phyloP scores from a whole-genome alignment of 1,284 basidiomycete genomes.

The Boletellus deceptivus region DNA sequence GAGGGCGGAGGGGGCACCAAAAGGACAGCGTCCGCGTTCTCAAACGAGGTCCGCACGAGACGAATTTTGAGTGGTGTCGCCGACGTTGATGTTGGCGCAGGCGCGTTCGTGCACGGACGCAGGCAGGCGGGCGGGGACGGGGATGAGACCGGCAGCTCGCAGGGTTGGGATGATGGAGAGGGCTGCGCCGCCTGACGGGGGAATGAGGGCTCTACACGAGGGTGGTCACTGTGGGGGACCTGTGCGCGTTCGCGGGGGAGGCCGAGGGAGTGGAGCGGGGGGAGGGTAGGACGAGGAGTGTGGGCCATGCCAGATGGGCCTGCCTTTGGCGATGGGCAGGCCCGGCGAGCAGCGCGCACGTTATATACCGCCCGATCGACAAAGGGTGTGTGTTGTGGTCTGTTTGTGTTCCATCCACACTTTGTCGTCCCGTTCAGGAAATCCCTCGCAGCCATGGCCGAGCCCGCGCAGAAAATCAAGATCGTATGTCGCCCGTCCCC shows the following conservation, averaged over 20 bases:
- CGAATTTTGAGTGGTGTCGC: conserved; percentile 34
- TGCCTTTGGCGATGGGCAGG: too few species aligned
- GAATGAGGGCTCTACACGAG: background rate
- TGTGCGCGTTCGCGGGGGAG: conserved; percentile 35
- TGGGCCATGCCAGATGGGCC: conserved; percentile 31
- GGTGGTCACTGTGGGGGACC: conserved; percentile 14
- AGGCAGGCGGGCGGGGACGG: conserved; percentile 9
- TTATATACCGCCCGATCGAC: too few species aligned
- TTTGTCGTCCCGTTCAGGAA: conserved; percentile 10
- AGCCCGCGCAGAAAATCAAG: conserved; percentile 51
- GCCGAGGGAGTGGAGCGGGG: conserved; percentile 53
- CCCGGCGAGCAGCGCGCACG: too few species aligned
- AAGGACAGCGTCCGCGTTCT: conserved; percentile 54
- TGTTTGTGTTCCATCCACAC: background rate
- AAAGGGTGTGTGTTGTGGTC: background rate
- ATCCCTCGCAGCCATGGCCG: conserved; percentile 39
- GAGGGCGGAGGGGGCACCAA: conserved; percentile 38
- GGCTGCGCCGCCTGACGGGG: background rate
- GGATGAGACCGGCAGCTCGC: too few species aligned
- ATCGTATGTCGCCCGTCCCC: conserved; percentile 41
- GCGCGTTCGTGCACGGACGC: conserved; percentile 15
- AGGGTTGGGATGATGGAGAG: background rate
- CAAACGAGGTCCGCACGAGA: conserved; percentile 48
- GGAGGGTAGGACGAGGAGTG: conserved; percentile 49
- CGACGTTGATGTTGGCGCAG: conserved; percentile 2